Base-by-base conservation (phyloP, 2,329 filamentous ascomycete species). In the Trichoderma sp. region DNA sequence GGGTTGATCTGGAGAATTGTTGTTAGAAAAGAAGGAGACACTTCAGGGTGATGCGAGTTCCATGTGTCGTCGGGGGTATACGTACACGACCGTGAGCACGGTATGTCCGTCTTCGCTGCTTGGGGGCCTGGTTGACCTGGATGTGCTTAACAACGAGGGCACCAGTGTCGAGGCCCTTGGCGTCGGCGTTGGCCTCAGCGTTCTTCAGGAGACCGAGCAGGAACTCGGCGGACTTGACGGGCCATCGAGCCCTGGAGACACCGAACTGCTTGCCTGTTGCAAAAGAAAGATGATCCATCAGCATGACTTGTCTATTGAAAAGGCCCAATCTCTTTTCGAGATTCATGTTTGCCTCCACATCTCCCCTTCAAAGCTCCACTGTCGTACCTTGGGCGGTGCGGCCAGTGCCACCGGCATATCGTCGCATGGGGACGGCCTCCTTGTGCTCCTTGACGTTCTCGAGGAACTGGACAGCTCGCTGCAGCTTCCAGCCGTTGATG, bases 51-150 rank as follows among this genome's bases (percentile, higher is more conserved):
- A 6, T 29, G 8, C 15, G 27, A n/a, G 4, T 8, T 9, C 13
- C n/a, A 22, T 13, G 27, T 10, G 22, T 4, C 42, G 12, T 57
- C 22, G 9, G 52, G 34, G 32, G 53, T 69, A 45, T 77, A 93
- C 94, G 79, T 96, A 97, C 94, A 88, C 95, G 93, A 90, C 95
- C 95, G 89, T 99, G 95, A 74, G 96, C 96, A 90, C 95, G 94
- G 92, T 99, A 99, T 81, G 95, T 99, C 84, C 95, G 91, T 86
- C 95, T 90, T 82, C 95, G 91, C 89, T 98, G 94, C 91, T 98
- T 98, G 80, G 95, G 95, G 77, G 95, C 96, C 89, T 99, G 95
- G 92, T 99, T 99, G 89, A 99, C 95, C 88, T 99, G 95, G 86
- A 99, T 99, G 92, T 97, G 96, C 92, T 97, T 97, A 86, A 99